These are phyloP conservation scores for Diplodia scrobiculata DNA, from an alignment of 2,329 filamentous ascomycete species.

Conservation along the genomic window DNA sequence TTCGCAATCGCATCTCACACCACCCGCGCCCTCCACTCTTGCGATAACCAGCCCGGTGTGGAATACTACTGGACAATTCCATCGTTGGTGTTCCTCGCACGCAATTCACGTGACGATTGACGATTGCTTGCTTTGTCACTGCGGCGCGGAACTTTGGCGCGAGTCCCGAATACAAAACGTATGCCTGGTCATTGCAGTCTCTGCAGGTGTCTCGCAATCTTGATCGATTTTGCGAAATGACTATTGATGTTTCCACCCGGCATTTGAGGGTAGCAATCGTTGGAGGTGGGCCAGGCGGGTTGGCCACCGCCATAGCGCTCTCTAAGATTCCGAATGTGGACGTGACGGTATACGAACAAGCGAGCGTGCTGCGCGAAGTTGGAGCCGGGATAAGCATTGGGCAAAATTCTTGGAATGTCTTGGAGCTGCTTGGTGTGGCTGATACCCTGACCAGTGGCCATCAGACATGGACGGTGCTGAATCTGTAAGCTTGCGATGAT, in stretches of 20 bases:
- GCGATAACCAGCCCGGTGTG: not conserved
- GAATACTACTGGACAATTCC: not conserved
- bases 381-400: constrained; percentile 31
- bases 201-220: not conserved
- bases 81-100: constrained; percentile 28
- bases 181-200: too few species aligned
- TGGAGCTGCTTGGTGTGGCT: constrained; percentile 51
- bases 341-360: constrained; percentile 44
- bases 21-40: constrained; percentile 13
- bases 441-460: constrained; percentile 40
- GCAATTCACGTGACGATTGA: constrained; percentile 32
- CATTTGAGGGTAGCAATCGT: constrained; percentile 37
- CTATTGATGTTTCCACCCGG: constrained; percentile 21
- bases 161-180: not conserved
- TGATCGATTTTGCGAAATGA: constrained; percentile 26
- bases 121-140: constrained; percentile 32
- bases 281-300: constrained; percentile 33
- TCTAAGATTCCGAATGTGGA: constrained; percentile 37
- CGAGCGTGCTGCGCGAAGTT: constrained; percentile 40
- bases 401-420: constrained; percentile 48
- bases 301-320: constrained; percentile 32
- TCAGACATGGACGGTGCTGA: constrained; percentile 38
- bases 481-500: constrained; percentile 36
- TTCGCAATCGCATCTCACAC: not conserved
- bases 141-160: constrained; percentile 16